Percentiles rank a stretch among this genome's conserved stretches.
These are phyloP conservation scores for Lathyrus aphaca DNA, from an alignment of 306 rosid genomes.

Conservation along the genomic window DNA sequence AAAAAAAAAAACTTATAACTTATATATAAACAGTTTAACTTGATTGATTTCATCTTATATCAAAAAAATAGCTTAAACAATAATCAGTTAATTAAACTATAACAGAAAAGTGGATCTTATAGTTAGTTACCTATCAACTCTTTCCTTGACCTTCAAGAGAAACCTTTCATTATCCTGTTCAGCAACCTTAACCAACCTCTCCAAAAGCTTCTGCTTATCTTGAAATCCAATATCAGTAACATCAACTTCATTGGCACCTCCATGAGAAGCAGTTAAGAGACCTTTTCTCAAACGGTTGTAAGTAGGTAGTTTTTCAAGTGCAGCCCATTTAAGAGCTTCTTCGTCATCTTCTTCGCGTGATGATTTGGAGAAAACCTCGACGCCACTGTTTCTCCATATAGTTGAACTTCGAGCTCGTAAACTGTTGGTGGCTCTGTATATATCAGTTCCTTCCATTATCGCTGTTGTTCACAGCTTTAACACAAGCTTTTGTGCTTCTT, in stretches of 20 bases:
- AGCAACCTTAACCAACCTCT: conserved; percentile 55
- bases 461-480: neutral
- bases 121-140: conserved; percentile 52
- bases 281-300: conserved; percentile 71
- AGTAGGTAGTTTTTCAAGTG: conserved; percentile 77
- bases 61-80: neutral
- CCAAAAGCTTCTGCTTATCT: conserved; percentile 45
- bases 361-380: conserved; percentile 61
- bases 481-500: neutral
- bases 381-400: conserved; percentile 53
- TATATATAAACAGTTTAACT: neutral
- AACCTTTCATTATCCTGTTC: conserved; percentile 59
- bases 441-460: conserved; percentile 23
- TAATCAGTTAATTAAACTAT: neutral
- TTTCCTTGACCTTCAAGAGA: conserved; percentile 58
- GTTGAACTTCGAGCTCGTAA: conserved; percentile 44
- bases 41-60: neutral
- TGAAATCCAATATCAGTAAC: conserved; percentile 49
- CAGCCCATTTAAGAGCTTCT: conserved; percentile 81
- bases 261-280: conserved; percentile 51
- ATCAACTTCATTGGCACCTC: conserved; percentile 55
- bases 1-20: neutral
- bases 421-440: conserved; percentile 46
- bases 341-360: conserved; percentile 60
- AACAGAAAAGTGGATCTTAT: neutral